Evolutionary conservation across 208 protist species (phyloP).

Genomic region (Leishmania turanica): DNA sequence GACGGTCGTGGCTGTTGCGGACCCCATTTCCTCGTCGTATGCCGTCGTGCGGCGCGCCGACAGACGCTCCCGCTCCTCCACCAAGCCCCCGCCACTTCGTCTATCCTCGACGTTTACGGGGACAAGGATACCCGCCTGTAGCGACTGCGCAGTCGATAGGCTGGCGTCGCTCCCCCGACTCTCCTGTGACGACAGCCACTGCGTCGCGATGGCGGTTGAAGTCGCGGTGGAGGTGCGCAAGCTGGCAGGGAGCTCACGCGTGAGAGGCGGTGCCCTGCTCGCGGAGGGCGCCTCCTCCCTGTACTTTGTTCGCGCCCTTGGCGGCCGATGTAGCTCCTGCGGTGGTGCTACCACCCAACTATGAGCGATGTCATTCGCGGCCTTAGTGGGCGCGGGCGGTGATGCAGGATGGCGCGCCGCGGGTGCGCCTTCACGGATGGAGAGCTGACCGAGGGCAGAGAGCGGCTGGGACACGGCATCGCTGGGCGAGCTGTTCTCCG

Average conservation of each 20-base stretch:
- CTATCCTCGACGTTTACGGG: background rate
- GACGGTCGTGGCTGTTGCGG: constrained; percentile 1
- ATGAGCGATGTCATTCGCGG: background rate
- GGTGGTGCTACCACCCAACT: background rate
- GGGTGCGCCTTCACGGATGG: background rate
- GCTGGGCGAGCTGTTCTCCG: background rate
- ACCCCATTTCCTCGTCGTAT: background rate
- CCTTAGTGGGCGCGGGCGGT: background rate
- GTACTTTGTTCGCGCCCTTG: background rate
- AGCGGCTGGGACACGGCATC: background rate
- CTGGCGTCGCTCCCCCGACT: background rate
- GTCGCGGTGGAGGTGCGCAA: background rate
- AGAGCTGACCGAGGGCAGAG: background rate
- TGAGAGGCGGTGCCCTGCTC: background rate
- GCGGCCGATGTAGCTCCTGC: background rate
- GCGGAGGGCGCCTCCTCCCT: background rate
- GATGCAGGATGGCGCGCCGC: background rate
- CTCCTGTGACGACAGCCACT: background rate
- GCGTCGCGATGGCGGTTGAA: background rate
- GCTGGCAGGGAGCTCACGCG: background rate
- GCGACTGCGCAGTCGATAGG: background rate
- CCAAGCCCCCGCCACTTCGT: background rate
- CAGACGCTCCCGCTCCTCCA: background rate
- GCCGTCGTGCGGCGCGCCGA: background rate
- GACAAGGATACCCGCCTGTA: background rate